Evolutionary conservation across 2,329 filamentous ascomycete genomes (phyloP).

Genomic region (Colletotrichum filicis): DNA sequence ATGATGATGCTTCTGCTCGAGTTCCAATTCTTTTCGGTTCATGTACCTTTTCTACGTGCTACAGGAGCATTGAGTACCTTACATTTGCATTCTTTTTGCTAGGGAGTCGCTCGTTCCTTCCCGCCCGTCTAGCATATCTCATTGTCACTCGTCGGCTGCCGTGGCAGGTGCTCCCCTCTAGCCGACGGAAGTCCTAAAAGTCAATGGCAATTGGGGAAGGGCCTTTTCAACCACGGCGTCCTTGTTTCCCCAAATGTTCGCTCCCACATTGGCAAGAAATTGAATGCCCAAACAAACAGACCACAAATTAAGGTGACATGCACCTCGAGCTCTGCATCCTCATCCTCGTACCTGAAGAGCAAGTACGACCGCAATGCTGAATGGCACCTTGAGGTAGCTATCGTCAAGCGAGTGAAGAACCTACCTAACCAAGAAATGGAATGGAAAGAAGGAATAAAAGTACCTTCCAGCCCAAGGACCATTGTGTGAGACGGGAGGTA

Average conservation of each 20-base stretch:
- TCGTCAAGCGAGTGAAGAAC: neutral
- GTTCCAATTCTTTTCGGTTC: neutral
- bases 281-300: neutral
- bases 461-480: neutral
- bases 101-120: neutral
- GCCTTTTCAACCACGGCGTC: no score
- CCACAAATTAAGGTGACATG: neutral
- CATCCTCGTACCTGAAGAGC: neutral
- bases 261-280: neutral
- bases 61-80: neutral
- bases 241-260: neutral
- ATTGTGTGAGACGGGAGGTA: neutral
- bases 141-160: neutral
- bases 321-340: neutral
- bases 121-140: neutral
- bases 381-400: neutral
- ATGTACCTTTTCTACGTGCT: neutral
- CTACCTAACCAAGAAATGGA: neutral
- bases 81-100: neutral
- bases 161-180: neutral
- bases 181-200: neutral
- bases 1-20: neutral
- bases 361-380: neutral
- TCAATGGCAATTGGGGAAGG: neutral
- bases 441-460: neutral